These are phyloP conservation scores for Colletotrichum echinochloae DNA, from an alignment of 2,329 filamentous ascomycete genomes.

Conservation along the genomic window DNA sequence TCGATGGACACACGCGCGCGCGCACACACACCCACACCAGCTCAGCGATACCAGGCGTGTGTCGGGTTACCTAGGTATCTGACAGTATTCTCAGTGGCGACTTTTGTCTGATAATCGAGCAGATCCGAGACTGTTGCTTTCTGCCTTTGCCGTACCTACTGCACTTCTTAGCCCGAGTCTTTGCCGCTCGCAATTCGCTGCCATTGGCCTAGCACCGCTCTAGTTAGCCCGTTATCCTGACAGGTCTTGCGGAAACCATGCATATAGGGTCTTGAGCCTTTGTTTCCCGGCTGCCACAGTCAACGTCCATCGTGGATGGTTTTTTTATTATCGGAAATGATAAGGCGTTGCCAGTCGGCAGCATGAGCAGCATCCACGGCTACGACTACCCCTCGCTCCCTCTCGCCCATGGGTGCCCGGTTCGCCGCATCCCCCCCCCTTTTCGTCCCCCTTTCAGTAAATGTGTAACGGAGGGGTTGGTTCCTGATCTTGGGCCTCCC, in stretches of 20 bases:
- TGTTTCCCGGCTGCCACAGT: conserved; percentile 8
- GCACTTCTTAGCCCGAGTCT: conserved; percentile 6
- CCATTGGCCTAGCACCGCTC: conserved; percentile 17
- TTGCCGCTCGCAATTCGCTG: neutral
- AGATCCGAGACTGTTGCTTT: conserved; percentile 22
- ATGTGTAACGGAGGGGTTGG: conserved; percentile 31
- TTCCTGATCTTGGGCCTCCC: conserved; percentile 27
- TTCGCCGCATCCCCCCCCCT: neutral
- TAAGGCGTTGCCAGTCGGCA: neutral
- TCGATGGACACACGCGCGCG: too few species aligned
- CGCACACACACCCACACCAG: too few species aligned
- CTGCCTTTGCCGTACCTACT: neutral
- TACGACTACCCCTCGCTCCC: neutral
- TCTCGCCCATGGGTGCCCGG: neutral
- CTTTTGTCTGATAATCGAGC: conserved; percentile 22
- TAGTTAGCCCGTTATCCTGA: conserved; percentile 13
- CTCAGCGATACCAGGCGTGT: neutral
- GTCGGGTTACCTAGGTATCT: neutral
- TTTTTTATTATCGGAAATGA: neutral
- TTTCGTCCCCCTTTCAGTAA: conserved; percentile 9
- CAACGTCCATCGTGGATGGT: neutral
- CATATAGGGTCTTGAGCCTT: conserved; percentile 33
- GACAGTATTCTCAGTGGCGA: conserved; percentile 22
- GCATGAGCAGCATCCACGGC: neutral
- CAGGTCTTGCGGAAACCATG: conserved; percentile 24